phyloP scores from a whole-genome alignment of 768 basidiomycete species.

The Nevesoporus exiguus region DNA sequence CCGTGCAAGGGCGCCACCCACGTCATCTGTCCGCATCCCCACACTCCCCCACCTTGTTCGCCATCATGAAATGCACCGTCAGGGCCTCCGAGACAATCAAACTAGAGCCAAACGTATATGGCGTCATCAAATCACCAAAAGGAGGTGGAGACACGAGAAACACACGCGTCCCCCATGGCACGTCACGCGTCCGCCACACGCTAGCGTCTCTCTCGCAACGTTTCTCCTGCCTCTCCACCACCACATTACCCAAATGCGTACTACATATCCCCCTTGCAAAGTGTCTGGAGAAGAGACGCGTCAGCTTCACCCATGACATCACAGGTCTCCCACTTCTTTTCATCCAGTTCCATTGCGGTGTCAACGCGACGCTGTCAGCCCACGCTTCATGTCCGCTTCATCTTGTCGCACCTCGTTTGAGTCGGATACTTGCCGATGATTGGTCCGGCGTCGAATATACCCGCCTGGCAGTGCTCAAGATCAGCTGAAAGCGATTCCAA shows the following conservation, averaged over 20 bases:
- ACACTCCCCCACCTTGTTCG: constrained; percentile 16
- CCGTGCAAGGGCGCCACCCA: constrained; percentile 3
- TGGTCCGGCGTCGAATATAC: not conserved
- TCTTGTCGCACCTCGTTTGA: not conserved
- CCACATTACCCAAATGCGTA: not conserved
- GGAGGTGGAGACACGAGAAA: constrained; percentile 11
- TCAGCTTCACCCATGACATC: constrained; percentile 4
- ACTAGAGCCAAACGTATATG: constrained; percentile 4
- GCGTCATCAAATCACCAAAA: constrained; percentile 19
- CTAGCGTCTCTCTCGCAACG: constrained; percentile 6
- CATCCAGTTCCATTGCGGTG: not conserved
- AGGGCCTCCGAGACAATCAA: constrained; percentile 17
- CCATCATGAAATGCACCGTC: constrained; percentile 11
- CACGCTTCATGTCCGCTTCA: constrained; percentile 13
- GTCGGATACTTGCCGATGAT: not conserved
- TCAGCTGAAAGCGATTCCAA: constrained; percentile 2
- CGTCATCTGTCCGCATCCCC: constrained; percentile 22
- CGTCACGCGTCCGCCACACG: constrained; percentile 28
- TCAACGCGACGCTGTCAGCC: constrained; percentile 1
- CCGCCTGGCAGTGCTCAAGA: not conserved
- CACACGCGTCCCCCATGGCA: constrained; percentile 28
- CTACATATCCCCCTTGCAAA: constrained; percentile 1
- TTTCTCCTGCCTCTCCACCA: constrained; percentile 1
- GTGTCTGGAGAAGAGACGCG: constrained; percentile 2
- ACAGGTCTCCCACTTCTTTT: not conserved